phyloP scores from a whole-genome alignment of 495 filamentous ascomycete species.

The Xylaria nigripes region DNA sequence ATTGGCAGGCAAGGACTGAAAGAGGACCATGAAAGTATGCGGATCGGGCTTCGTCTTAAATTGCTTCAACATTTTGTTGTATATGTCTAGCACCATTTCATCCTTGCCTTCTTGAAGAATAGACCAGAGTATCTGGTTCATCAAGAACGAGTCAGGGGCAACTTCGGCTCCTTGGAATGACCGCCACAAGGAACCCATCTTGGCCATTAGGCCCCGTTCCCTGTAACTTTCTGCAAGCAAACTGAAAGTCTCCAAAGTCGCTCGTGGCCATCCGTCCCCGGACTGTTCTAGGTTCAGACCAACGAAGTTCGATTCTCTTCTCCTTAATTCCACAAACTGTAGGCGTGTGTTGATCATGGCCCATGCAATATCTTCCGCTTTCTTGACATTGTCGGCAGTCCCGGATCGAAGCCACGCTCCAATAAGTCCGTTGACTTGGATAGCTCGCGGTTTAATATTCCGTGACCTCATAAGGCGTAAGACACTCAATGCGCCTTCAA shows the following conservation, averaged over 20 bases:
- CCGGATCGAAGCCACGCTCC: constrained; percentile 64
- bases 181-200: constrained; percentile 49
- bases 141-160: constrained; percentile 57
- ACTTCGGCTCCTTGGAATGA: constrained; percentile 52
- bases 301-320: constrained; percentile 20
- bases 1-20: constrained; percentile 41
- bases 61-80: constrained; percentile 32
- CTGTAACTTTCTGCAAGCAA: constrained; percentile 66
- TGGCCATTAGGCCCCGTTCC: constrained; percentile 47
- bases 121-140: constrained; percentile 67
- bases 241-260: constrained; percentile 68
- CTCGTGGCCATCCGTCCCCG: constrained; percentile 30
- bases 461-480: constrained; percentile 59
- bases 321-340: constrained; percentile 42
- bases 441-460: constrained; percentile 54
- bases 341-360: constrained; percentile 63
- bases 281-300: constrained; percentile 31
- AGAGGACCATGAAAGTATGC: constrained; percentile 63
- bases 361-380: constrained; percentile 67
- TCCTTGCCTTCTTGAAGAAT: constrained; percentile 46
- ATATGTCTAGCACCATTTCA: constrained; percentile 47
- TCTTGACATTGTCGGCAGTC: constrained; percentile 41
- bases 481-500: constrained; percentile 60
- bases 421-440: constrained; percentile 67
- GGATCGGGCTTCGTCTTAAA: constrained; percentile 49